Evolutionary conservation across 192 early-diverging fungal species (phyloP).

Genomic region (Mortierella antarctica): DNA sequence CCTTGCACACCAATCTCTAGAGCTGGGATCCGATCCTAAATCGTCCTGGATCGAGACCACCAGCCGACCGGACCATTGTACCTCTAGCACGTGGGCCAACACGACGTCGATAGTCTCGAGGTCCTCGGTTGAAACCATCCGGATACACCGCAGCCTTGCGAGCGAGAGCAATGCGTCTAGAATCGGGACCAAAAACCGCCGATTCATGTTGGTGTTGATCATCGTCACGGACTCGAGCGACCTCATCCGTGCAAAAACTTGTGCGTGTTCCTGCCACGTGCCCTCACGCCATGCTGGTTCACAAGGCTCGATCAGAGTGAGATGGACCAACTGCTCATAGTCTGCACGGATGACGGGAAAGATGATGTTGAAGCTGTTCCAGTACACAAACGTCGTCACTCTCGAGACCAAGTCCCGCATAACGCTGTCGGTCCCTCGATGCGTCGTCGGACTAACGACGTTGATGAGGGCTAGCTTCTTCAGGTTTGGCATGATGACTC

Average conservation of each 20-base stretch:
- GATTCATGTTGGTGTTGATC: conserved; percentile 31
- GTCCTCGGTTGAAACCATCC: conserved; percentile 21
- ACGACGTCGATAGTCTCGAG: conserved; percentile 10
- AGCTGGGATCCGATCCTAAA: conserved; percentile 3
- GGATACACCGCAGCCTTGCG: conserved; percentile 1
- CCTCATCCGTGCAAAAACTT: conserved; percentile 15
- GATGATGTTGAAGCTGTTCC: conserved; percentile 40
- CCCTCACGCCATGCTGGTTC: conserved; percentile 36
- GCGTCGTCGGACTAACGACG: conserved; percentile 29
- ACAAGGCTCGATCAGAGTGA: conserved; percentile 23
- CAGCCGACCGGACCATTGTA: conserved; percentile 13
- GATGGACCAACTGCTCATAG: conserved; percentile 8
- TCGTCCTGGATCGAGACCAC: conserved; percentile 26
- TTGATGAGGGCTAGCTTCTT: conserved; percentile 28
- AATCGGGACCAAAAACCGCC: conserved; percentile 20
- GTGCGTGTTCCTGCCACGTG: conserved; percentile 33
- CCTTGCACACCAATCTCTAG: conserved; percentile 15
- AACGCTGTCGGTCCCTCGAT: conserved; percentile 18
- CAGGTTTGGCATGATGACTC: conserved; percentile 11
- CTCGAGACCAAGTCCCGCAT: conserved; percentile 23
- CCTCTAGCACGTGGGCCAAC: conserved; percentile 19
- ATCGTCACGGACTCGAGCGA: conserved; percentile 13
- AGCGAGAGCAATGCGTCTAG: conserved; percentile 16
- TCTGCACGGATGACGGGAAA: conserved; percentile 19
- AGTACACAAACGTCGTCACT: conserved; percentile 21